Base-by-base conservation (phyloP, 2,329 filamentous ascomycete genomes). In the Exophiala lecanii-corni region DNA sequence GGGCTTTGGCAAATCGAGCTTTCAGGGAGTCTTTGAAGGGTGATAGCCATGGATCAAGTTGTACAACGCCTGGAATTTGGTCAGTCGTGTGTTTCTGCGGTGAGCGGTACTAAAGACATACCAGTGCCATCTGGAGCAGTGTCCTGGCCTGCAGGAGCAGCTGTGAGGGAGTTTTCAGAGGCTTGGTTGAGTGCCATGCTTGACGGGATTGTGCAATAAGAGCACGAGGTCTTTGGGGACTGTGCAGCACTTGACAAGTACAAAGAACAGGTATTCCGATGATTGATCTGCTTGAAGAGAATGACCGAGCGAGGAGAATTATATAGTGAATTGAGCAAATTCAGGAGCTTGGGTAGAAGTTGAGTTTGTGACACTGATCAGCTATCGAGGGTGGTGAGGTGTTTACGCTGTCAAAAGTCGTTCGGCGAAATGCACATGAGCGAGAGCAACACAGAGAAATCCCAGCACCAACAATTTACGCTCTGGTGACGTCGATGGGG, bases 1-100 rank as follows among this genome's bases (percentile, higher is more conserved):
- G 82, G 9, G 89, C 81, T 61, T 86, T 87, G 45, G 76, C 68
- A 66, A 83, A 96, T 60, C 92, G 81, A 48, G 79, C 76, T 64
- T 79, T 82, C 52, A 98, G 73, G 21, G 82, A 72, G 42, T 84
- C 86, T 58, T 81, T 78, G 73, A 94, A 96, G 3, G 92, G 91
- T 39, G 79, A 78, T 41, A 98, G 80, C 79, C 84, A 97, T 34
- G 89, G 88, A 62, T 98, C 92, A 46, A 97, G 75, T 63, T 86
- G 71, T 53, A 94, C 68, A 39, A 96, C 89, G 56, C 91, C 92
- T 94, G 61, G 12, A 9, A 13, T 28, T 9, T 18, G 19, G 45
- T 47, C 9, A 41, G 41, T 10, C 6, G 31, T 3, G 30, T 9
- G 5, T 10, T 40, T n/a, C n/a, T n/a, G n/a, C 17, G 9, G 4